A percentile compares a stretch with the other conserved stretches of the same genome.
Evolutionary conservation across 1,139 yeast genomes (phyloP).

Genomic region (Kodamaea ohmeri): DNA sequence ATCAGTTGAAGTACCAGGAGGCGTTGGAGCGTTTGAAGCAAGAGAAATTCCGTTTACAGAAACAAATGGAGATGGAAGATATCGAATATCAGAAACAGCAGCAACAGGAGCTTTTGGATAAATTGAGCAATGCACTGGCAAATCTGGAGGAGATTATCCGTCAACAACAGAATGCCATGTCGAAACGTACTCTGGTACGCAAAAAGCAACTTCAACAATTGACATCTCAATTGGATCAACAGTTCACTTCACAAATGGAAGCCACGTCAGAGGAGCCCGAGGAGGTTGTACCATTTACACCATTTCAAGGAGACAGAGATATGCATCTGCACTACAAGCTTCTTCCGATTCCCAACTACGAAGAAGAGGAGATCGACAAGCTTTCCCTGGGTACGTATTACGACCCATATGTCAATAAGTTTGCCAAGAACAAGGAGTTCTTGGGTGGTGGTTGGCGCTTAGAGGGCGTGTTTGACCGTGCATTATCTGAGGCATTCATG

Average conservation of each 20-base stretch:
- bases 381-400: conserved; percentile 47
- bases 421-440: conserved; percentile 64
- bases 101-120: conserved; percentile 67
- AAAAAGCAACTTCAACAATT: conserved; percentile 66
- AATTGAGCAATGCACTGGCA: conserved; percentile 54
- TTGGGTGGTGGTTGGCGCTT: conserved; percentile 85
- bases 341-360: conserved; percentile 24
- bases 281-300: conserved; percentile 72
- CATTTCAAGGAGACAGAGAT: conserved; percentile 88
- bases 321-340: conserved; percentile 36
- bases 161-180: conserved; percentile 40
- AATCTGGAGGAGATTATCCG: conserved; percentile 53
- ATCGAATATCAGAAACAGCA: conserved; percentile 54
- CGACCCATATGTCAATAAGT: conserved; percentile 49
- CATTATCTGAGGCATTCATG: conserved; percentile 83
- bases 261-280: conserved; percentile 20
- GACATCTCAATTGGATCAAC: conserved; percentile 48
- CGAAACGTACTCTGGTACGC: conserved; percentile 64
- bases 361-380: conserved; percentile 49
- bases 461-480: conserved; percentile 66
- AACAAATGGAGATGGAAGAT: conserved; percentile 69
- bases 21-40: conserved; percentile 56
- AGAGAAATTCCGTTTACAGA: conserved; percentile 61
- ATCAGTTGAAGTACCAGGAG: conserved; percentile 55
- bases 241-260: conserved; percentile 23